Conservation (phyloP, 2,329 filamentous ascomycete species). For the Rhynchosporium graminicola region DNA sequence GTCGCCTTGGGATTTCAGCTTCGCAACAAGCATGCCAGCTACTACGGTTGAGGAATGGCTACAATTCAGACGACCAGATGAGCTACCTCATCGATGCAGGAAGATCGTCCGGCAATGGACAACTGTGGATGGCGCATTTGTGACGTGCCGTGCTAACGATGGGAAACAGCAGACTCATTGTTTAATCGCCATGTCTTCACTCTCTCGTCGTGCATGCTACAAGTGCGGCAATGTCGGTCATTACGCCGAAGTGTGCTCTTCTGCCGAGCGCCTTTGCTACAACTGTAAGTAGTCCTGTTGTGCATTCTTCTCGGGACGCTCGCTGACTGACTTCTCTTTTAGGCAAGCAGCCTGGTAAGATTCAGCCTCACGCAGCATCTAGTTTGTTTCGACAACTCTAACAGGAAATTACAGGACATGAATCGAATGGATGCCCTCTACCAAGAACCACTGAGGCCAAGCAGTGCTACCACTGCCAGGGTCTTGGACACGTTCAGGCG, state of each 20-base stretch:
- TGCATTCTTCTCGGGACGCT: no score
- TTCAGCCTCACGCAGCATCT: conserved; percentile 22
- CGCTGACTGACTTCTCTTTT: conserved; percentile 19
- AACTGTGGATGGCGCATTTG: conserved; percentile 39
- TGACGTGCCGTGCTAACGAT: conserved; percentile 44
- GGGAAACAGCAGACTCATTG: conserved; percentile 39
- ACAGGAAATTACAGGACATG: conserved; percentile 64
- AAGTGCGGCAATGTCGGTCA: conserved; percentile 80
- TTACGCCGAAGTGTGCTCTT: conserved; percentile 90
- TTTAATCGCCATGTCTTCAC: conserved; percentile 65
- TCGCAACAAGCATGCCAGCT: conserved; percentile 36
- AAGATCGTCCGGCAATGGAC: conserved; percentile 39
- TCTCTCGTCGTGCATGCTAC: conserved; percentile 76
- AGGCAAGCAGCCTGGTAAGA: conserved; percentile 79
- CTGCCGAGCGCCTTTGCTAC: conserved; percentile 97
- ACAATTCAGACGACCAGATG: conserved; percentile 34
- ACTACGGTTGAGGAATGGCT: conserved; percentile 41
- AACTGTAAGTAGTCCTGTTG: conserved; percentile 69
- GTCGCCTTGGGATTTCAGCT: conserved; percentile 4
- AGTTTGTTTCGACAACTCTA: conserved; percentile 22
- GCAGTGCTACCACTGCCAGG: conserved; percentile 99
- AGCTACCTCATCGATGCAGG: conserved; percentile 41
- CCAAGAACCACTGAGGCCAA: conserved; percentile 97
- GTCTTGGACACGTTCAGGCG: conserved; percentile 95
- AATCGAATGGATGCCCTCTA: conserved; percentile 96